Evolutionary conservation across 2,329 filamentous ascomycete species (phyloP).

Genomic region (Monosporascus sp.): DNA sequence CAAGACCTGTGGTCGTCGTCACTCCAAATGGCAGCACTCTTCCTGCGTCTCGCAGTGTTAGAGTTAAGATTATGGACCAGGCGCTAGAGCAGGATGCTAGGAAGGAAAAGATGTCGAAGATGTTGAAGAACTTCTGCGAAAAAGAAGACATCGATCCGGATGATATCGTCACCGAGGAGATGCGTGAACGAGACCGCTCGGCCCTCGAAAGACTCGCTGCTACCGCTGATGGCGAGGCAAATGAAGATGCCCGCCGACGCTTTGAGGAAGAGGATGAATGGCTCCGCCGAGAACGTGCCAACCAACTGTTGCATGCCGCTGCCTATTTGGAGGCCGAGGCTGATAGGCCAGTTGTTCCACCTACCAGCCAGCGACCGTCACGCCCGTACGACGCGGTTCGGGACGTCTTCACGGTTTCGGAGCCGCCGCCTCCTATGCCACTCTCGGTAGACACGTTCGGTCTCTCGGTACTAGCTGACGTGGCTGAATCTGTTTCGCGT

Average conservation of each 20-base stretch:
- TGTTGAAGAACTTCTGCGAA: slow-evolving; percentile 17
- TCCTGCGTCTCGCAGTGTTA: slow-evolving; percentile 41
- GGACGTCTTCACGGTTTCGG: slow-evolving; percentile 34
- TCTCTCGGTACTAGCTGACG: slow-evolving; percentile 28
- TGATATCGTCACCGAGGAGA: slow-evolving; percentile 24
- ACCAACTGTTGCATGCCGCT: slow-evolving; percentile 18
- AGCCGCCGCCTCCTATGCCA: slow-evolving; percentile 18
- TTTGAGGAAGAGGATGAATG: slow-evolving; percentile 3
- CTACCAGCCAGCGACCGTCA: slow-evolving; percentile 19
- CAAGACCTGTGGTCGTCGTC: slow-evolving; percentile 44
- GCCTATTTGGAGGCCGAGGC: slow-evolving; percentile 14
- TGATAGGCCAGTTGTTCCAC: slow-evolving; percentile 7
- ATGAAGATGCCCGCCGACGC: slow-evolving; percentile 1
- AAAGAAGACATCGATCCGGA: slow-evolving; percentile 17
- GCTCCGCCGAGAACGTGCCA: slow-evolving; percentile 4
- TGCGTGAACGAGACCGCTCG: slow-evolving; percentile 22
- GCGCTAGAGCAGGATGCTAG: slow-evolving; percentile 17
- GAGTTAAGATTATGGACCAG: slow-evolving; percentile 24
- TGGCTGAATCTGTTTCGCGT: slow-evolving; percentile 17
- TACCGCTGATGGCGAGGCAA: slow-evolving; percentile 5
- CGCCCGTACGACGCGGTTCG: slow-evolving; percentile 40
- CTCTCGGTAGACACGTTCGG: slow-evolving; percentile 15
- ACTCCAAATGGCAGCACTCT: slow-evolving; percentile 42
- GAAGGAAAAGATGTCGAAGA: slow-evolving; percentile 13
- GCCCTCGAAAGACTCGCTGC: slow-evolving; percentile 13